Evolutionary conservation across 805 yeast genomes (phyloP).

Genomic region (Starmerella bombicola): DNA sequence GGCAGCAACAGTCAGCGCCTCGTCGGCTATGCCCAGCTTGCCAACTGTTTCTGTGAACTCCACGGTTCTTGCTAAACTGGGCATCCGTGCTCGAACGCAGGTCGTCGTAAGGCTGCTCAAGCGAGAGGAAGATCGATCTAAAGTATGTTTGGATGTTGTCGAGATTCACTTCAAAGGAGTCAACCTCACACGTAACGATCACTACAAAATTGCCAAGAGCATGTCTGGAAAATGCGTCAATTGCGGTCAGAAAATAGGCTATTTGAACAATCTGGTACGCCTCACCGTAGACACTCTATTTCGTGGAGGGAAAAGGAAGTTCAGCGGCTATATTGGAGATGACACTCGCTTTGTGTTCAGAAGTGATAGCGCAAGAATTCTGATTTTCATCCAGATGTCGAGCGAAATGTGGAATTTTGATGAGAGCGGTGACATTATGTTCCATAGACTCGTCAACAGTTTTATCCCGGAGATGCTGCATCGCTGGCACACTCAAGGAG

Average conservation of each 20-base stretch:
- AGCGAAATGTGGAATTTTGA: slow-evolving; percentile 98
- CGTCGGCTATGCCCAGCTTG: neutral
- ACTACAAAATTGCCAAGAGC: slow-evolving; percentile 69
- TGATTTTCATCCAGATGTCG: slow-evolving; percentile 76
- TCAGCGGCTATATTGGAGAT: slow-evolving; percentile 62
- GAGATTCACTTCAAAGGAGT: slow-evolving; percentile 74
- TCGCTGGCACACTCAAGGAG: slow-evolving; percentile 73
- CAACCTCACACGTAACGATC: slow-evolving; percentile 74
- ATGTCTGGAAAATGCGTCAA: slow-evolving; percentile 55
- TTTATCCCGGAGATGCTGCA: slow-evolving; percentile 79
- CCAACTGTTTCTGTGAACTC: slow-evolving; percentile 16
- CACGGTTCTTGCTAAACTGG: slow-evolving; percentile 31
- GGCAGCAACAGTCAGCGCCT: neutral
- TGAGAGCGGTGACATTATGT: slow-evolving; percentile 88
- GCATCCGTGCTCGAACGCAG: slow-evolving; percentile 52
- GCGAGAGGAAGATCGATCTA: slow-evolving; percentile 23
- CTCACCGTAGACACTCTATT: slow-evolving; percentile 52
- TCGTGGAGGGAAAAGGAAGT: slow-evolving; percentile 52
- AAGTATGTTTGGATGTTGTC: slow-evolving; percentile 56
- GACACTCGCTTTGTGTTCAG: slow-evolving; percentile 74
- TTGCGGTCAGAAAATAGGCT: slow-evolving; percentile 50
- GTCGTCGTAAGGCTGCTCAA: slow-evolving; percentile 42
- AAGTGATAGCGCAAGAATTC: slow-evolving; percentile 77
- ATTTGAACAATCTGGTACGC: slow-evolving; percentile 46
- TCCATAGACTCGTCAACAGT: slow-evolving; percentile 84